phyloP scores from a whole-genome alignment of 2,329 filamentous ascomycete species.

The Venturia carpophila region DNA sequence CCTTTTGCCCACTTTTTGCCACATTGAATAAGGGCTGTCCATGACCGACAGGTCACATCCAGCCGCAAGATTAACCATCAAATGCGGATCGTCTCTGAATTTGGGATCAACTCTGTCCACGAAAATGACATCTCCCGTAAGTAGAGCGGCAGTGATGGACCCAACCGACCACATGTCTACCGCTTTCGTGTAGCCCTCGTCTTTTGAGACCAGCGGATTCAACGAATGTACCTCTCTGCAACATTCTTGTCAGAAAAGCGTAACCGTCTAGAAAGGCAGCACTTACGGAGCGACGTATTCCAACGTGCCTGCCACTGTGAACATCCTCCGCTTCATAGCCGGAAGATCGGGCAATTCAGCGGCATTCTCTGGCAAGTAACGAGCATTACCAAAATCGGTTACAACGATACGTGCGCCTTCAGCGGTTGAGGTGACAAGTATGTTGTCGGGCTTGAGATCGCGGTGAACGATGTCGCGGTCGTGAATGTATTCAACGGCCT shows the following conservation, averaged over 20 bases:
- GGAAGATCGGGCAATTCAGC: background rate
- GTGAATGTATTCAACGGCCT: conserved; percentile 53
- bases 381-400: conserved; percentile 54
- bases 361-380: conserved; percentile 27
- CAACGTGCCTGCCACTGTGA: conserved; percentile 46
- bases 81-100: conserved; percentile 24
- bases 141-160: conserved; percentile 43
- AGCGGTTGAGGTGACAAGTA: conserved; percentile 49
- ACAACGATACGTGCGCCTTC: conserved; percentile 47
- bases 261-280: background rate
- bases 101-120: conserved; percentile 29
- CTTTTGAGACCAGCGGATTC: conserved; percentile 22
- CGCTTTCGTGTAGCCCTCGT: conserved; percentile 47
- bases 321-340: conserved; percentile 39
- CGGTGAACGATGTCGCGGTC: conserved; percentile 49
- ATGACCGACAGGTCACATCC: conserved; percentile 39
- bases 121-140: conserved; percentile 46
- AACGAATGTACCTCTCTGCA: conserved; percentile 30
- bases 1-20: conserved; percentile 36
- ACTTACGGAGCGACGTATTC: conserved; percentile 54
- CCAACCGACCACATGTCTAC: conserved; percentile 59
- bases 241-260: background rate
- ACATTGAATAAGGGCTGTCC: conserved; percentile 33
- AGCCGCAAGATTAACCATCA: conserved; percentile 30
- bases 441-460: conserved; percentile 57